Conservation (phyloP, 805 yeast species). For the Sugiyamaella boreocaroliniensis region DNA sequence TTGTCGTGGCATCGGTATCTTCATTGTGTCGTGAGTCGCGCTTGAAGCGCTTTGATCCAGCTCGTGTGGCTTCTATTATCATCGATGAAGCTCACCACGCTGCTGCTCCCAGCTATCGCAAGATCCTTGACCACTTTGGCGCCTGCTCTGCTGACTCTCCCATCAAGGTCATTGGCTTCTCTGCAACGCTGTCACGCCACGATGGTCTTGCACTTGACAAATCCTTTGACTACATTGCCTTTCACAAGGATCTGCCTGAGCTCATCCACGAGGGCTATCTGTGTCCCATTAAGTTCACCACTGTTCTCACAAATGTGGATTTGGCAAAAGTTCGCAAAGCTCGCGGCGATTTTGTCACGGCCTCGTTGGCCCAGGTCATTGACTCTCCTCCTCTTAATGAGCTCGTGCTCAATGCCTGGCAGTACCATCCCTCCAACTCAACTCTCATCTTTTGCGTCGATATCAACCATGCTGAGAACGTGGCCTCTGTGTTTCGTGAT, state of each 20-base stretch:
- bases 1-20: conserved; percentile 72
- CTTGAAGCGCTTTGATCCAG: conserved; percentile 47
- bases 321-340: conserved; percentile 32
- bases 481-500: conserved; percentile 47
- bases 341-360: conserved; percentile 49
- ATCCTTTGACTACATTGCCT: conserved; percentile 69
- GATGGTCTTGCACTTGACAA: conserved; percentile 55
- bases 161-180: conserved; percentile 68
- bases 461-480: conserved; percentile 52
- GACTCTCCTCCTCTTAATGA: conserved; percentile 50
- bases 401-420: conserved; percentile 47
- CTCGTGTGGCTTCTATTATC: conserved; percentile 62
- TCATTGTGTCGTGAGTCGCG: conserved; percentile 47
- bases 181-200: conserved; percentile 79
- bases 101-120: conserved; percentile 59
- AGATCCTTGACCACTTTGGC: conserved; percentile 52
- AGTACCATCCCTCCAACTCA: conserved; percentile 40
- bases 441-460: conserved; percentile 76
- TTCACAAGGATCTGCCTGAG: conserved; percentile 53
- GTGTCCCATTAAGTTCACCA: conserved; percentile 59
- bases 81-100: conserved; percentile 94
- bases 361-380: conserved; percentile 47
- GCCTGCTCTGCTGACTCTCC: conserved; percentile 38
- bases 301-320: conserved; percentile 45
- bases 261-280: conserved; percentile 67